Evolutionary conservation across 2,329 filamentous ascomycete genomes (phyloP), one percentile per base, ranked within the genome.

Genomic region (Fusarium sp.): DNA sequence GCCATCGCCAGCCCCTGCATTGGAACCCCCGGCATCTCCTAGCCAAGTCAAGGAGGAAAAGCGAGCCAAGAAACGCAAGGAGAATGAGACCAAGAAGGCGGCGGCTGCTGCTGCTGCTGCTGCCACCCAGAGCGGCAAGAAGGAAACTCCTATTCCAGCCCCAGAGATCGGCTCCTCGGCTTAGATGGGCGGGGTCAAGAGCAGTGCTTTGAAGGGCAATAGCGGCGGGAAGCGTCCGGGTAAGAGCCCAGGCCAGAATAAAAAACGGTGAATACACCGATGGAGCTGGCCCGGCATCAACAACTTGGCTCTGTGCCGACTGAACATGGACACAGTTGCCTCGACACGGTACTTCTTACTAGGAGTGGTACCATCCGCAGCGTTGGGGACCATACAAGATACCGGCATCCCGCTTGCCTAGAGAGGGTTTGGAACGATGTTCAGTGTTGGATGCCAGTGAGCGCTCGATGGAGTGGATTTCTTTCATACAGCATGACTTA

Each of bases 11-110:
- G 71, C 72, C 4, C 73, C 75, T 40, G 27, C 23, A 31, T 71
- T 41, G 15, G 65, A 65, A 30, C 46, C 40, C 18, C 39, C 52
- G 34, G 57, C 69, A 4, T 75, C 72, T 4, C 74, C 78, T 16
- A 60, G 66, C 34, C 59, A 67, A 27, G 62, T 59, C 58, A 77
- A 77, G 62, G 66, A 55, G 34, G 69, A 76, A 51, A 79, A 76
- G 66, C 78, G 78, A 58, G 40, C 62, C 8, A 79, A 74, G 62
- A 80, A 77, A 69, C 63, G 69, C 57, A 80, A 77, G 65, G 74
- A 73, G 9, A 76, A 76, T 59, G 71, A 75, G 39, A 54, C 36
- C 50, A 71, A 71, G 56, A 70, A 68, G 50, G 60, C 70, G 15
- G 57, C 62, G 2, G 18, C 18, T 23, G 18, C 18, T 23, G 18